Conservation (phyloP, 495 filamentous ascomycete species). For the Friedmanniomyces simplex region DNA sequence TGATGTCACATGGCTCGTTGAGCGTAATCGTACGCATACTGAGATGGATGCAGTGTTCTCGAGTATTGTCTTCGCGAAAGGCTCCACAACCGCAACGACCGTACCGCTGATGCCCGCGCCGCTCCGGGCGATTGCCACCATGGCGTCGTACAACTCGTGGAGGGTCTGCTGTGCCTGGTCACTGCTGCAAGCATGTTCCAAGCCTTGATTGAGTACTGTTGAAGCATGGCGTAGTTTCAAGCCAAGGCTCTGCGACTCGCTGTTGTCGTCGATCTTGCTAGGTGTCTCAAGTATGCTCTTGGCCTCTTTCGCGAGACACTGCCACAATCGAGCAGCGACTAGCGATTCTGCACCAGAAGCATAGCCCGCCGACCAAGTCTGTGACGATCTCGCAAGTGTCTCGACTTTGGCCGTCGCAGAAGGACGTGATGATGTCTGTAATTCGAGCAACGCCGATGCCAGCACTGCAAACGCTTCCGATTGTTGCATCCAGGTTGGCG, state of each 20-base stretch:
- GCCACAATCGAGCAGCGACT: not conserved
- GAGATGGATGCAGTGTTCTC: conserved; percentile 2
- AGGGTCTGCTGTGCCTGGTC: not conserved
- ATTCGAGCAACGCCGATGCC: not conserved
- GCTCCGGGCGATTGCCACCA: conserved; percentile 41
- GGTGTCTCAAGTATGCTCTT: not conserved
- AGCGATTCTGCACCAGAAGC: not conserved
- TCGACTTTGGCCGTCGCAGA: conserved; percentile 5
- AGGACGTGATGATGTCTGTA: conserved; percentile 8
- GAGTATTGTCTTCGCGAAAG: conserved; percentile 26
- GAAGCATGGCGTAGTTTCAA: conserved; percentile 5
- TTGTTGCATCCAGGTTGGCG: not conserved
- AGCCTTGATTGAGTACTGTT: conserved; percentile 18
- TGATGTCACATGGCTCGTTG: conserved; percentile 4
- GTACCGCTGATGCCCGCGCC: not conserved
- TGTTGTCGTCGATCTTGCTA: not conserved
- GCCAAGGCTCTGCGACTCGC: conserved; percentile 1
- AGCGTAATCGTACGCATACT: not conserved
- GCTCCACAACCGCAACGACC: not conserved
- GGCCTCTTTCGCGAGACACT: not conserved
- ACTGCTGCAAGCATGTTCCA: not conserved
- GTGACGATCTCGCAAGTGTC: conserved; percentile 3
- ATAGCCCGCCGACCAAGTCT: not conserved
- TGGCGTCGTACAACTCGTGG: conserved; percentile 41
- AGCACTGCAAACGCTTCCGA: conserved; percentile 3